phyloP scores from a whole-genome alignment of 352 stramenopile species.

The Phytophthora capsici region DNA sequence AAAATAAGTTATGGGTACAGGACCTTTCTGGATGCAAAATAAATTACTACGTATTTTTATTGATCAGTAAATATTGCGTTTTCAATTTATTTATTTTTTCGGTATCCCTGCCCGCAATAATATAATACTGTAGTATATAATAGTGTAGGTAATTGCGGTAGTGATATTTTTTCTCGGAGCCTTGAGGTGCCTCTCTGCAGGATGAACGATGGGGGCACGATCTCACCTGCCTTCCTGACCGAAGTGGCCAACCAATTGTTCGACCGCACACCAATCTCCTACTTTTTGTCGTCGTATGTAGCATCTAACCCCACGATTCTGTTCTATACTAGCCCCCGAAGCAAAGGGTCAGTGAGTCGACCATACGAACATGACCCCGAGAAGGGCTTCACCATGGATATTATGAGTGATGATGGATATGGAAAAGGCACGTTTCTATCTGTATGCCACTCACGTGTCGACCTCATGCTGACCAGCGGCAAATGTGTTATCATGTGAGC shows the following conservation, averaged over 20 bases:
- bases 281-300: neutral
- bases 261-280: neutral
- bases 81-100: no score
- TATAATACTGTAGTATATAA: no score
- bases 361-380: slow-evolving; percentile 81
- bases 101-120: no score
- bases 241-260: slow-evolving; percentile 41
- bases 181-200: neutral
- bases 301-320: neutral
- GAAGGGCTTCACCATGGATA: slow-evolving; percentile 90
- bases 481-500: slow-evolving; percentile 53
- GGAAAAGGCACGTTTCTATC: slow-evolving; percentile 56
- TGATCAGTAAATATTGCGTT: no score
- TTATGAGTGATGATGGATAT: slow-evolving; percentile 94
- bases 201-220: slow-evolving; percentile 21
- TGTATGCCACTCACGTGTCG: neutral
- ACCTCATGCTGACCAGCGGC: slow-evolving; percentile 1
- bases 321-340: slow-evolving; percentile 20
- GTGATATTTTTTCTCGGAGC: no score
- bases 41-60: no score
- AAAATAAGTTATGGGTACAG: no score
- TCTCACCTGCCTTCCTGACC: slow-evolving; percentile 46
- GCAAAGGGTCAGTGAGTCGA: slow-evolving; percentile 20
- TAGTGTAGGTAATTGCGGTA: no score
- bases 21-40: no score